Percentiles rank a stretch among this genome's conserved stretches.
phyloP scores from a whole-genome alignment of 768 basidiomycete species.

The Xanthoconium purpureum region DNA sequence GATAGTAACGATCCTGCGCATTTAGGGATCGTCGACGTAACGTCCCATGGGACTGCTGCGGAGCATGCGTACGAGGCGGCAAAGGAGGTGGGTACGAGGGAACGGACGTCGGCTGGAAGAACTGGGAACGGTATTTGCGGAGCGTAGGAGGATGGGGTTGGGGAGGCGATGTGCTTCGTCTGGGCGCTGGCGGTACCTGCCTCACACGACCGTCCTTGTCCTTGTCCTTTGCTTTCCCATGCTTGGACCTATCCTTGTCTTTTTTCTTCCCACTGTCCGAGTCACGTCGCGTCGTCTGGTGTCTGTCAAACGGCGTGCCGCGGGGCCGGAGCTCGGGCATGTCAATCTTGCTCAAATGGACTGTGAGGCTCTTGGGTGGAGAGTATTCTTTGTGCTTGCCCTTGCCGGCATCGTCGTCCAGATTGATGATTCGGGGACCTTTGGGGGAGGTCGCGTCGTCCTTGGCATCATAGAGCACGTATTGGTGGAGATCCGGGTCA shows the following conservation, averaged over 20 bases:
- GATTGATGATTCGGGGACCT: conserved; percentile 64
- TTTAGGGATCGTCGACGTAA: conserved; percentile 13
- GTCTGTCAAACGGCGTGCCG: not conserved
- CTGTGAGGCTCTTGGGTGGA: conserved; percentile 63
- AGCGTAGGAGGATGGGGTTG: conserved; percentile 1
- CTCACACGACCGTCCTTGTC: conserved; percentile 22
- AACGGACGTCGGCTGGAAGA: conserved; percentile 10
- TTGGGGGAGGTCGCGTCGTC: conserved; percentile 35
- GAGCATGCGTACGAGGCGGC: conserved; percentile 2
- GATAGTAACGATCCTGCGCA: not conserved
- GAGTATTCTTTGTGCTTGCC: conserved; percentile 48
- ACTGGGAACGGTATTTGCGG: conserved; percentile 22
- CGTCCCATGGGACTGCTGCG: not conserved
- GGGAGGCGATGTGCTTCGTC: conserved; percentile 8
- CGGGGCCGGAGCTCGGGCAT: conserved; percentile 69
- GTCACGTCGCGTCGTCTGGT: not conserved
- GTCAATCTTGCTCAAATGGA: conserved; percentile 82
- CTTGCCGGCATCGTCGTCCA: conserved; percentile 47
- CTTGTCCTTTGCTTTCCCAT: conserved; percentile 34
- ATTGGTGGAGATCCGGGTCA: conserved; percentile 67
- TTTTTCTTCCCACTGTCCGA: conserved; percentile 6
- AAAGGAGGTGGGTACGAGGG: not conserved
- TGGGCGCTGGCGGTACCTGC: not conserved
- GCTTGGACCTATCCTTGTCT: conserved; percentile 15
- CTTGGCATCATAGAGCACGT: conserved; percentile 66